These are phyloP conservation scores for Candida quercuum DNA, from an alignment of 805 yeast genomes.

Conservation along the genomic window DNA sequence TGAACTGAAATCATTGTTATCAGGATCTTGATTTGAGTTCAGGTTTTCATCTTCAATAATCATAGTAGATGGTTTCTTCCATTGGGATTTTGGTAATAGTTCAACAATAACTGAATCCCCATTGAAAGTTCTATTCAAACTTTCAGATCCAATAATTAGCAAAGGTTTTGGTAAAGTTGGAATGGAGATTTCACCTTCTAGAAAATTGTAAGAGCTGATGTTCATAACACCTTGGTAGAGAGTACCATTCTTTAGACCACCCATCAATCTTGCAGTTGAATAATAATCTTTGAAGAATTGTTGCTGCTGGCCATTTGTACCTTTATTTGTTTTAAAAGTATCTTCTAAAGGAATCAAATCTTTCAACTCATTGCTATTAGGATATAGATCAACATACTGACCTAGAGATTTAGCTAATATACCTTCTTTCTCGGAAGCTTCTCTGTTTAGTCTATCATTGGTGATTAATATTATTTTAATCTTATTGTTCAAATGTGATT, in stretches of 20 bases:
- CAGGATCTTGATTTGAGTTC: slow-evolving; percentile 30
- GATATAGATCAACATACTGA: slow-evolving; percentile 68
- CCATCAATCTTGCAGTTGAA: slow-evolving; percentile 76
- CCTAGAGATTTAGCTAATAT: slow-evolving; percentile 50
- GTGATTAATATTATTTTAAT: slow-evolving; percentile 58
- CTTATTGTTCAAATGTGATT: slow-evolving; percentile 47
- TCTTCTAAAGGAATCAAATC: slow-evolving; percentile 68
- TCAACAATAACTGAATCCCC: slow-evolving; percentile 92
- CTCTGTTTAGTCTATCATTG: slow-evolving; percentile 68
- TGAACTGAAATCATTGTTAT: slow-evolving; percentile 36
- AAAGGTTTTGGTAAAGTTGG: slow-evolving; percentile 76
- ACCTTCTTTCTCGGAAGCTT: slow-evolving; percentile 48
- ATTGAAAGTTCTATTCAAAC: slow-evolving; percentile 84
- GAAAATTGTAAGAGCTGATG: slow-evolving; percentile 78
- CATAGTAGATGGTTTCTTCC: slow-evolving; percentile 82
- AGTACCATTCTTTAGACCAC: slow-evolving; percentile 85
- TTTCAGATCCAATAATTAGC: slow-evolving; percentile 74
- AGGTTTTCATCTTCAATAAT: slow-evolving; percentile 51
- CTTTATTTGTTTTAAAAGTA: slow-evolving; percentile 22
- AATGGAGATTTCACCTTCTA: slow-evolving; percentile 79
- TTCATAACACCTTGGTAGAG: slow-evolving; percentile 80
- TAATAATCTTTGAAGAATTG: slow-evolving; percentile 71
- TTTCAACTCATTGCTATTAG: slow-evolving; percentile 66
- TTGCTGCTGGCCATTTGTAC: slow-evolving; percentile 16
- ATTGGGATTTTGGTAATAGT: slow-evolving; percentile 73